Conservation (phyloP, 2,329 filamentous ascomycete species). For the Phyllosticta paracitricarpa region DNA sequence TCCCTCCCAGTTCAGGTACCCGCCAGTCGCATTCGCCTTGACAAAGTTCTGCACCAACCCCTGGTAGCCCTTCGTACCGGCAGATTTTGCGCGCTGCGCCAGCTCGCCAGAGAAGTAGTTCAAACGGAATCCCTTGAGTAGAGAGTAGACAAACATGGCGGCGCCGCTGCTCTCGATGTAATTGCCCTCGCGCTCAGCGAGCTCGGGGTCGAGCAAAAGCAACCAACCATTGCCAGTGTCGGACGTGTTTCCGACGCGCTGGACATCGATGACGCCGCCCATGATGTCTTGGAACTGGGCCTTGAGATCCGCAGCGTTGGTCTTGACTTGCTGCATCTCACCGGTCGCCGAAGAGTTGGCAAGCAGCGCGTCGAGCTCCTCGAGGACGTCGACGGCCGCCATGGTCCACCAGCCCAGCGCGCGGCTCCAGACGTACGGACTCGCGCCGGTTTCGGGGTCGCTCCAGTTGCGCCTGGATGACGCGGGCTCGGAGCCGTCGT, state of each 20-base stretch:
- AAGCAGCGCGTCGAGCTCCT: constrained; percentile 33
- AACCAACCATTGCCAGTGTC: constrained; percentile 43
- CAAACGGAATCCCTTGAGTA: constrained; percentile 25
- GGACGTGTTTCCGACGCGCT: constrained; percentile 5
- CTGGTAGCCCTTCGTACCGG: constrained; percentile 35
- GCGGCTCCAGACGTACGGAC: constrained; percentile 28
- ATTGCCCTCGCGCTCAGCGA: constrained; percentile 39
- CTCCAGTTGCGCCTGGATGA: constrained; percentile 19
- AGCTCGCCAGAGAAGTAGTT: constrained; percentile 20
- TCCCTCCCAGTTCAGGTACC: constrained; percentile 40
- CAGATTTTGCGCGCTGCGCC: constrained; percentile 22
- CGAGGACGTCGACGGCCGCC: constrained; percentile 38
- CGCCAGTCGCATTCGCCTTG: constrained; percentile 32
- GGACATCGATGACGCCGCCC: not conserved
- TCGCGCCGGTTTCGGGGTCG: constrained; percentile 24
- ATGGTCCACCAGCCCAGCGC: constrained; percentile 31
- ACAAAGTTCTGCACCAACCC: constrained; percentile 38
- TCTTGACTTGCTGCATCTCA: constrained; percentile 19
- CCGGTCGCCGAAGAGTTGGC: constrained; percentile 33
- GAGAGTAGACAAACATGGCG: constrained; percentile 38
- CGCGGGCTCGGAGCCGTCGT: constrained; percentile 24
- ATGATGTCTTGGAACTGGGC: not conserved
- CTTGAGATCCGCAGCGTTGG: not conserved
- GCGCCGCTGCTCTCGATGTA: constrained; percentile 52
- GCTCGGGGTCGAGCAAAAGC: constrained; percentile 44